These are phyloP conservation scores for Phaeosphaeriaceae sp. DNA, from an alignment of 2,329 filamentous ascomycete genomes.

Conservation along the genomic window DNA sequence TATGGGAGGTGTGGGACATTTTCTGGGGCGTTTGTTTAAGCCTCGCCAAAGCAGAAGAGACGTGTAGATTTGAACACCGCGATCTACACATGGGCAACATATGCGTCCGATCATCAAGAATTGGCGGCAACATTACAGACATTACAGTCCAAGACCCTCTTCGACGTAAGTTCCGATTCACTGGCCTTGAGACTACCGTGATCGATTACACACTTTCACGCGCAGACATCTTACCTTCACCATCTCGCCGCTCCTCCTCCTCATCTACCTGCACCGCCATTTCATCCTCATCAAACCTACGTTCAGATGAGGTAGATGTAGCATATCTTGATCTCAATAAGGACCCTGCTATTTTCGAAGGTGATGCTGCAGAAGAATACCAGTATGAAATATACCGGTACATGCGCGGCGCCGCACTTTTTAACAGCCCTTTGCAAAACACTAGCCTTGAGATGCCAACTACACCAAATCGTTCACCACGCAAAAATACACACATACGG, in stretches of 20 bases:
- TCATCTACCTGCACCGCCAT: slow-evolving; percentile 15
- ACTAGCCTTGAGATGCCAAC: neutral
- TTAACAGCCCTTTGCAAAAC: slow-evolving; percentile 50
- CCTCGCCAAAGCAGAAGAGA: slow-evolving; percentile 66
- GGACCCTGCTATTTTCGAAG: slow-evolving; percentile 54
- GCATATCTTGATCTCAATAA: slow-evolving; percentile 56
- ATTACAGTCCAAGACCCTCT: slow-evolving; percentile 45
- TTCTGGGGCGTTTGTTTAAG: slow-evolving; percentile 71
- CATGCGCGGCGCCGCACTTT: slow-evolving; percentile 56
- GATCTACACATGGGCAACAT: slow-evolving; percentile 73
- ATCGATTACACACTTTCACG: slow-evolving; percentile 73
- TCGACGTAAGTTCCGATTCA: slow-evolving; percentile 56
- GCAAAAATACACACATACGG: slow-evolving; percentile 38
- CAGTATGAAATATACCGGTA: slow-evolving; percentile 64
- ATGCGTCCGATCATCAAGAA: slow-evolving; percentile 55
- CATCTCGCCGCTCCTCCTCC: slow-evolving; percentile 14
- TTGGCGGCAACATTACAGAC: slow-evolving; percentile 31
- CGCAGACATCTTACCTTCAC: slow-evolving; percentile 53
- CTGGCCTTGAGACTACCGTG: slow-evolving; percentile 65
- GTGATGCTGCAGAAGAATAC: slow-evolving; percentile 56
- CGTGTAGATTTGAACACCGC: slow-evolving; percentile 68
- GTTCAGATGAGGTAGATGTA: slow-evolving; percentile 29
- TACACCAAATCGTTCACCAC: slow-evolving; percentile 29
- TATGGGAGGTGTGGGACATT: slow-evolving; percentile 64
- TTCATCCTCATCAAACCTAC: slow-evolving; percentile 4